Conservation (phyloP, 805 yeast genomes). For the Lachancea thermotolerans region DNA sequence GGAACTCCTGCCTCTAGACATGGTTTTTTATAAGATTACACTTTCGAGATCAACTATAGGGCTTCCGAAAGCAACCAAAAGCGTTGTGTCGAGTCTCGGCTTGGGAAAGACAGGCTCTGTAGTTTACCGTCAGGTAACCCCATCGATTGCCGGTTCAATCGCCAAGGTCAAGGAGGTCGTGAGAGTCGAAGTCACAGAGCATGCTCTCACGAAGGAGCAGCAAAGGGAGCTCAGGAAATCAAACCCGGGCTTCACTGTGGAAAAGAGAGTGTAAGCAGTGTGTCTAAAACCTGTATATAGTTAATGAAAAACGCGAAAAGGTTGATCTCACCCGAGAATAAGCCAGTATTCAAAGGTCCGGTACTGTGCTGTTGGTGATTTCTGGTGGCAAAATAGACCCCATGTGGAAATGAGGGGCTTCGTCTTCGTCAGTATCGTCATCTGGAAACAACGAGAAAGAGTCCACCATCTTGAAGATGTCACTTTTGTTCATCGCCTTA, state of each 20-base stretch:
- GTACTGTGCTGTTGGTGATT: neutral
- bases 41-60: constrained; percentile 82
- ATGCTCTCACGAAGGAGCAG: constrained; percentile 43
- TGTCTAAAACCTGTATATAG: constrained; percentile 6
- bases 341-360: neutral
- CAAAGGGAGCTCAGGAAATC: constrained; percentile 51
- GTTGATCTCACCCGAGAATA: no score
- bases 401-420: neutral
- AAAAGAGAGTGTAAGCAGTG: constrained; percentile 24
- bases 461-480: constrained; percentile 37
- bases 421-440: constrained; percentile 25
- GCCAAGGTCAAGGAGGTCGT: constrained; percentile 81
- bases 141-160: constrained; percentile 79
- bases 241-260: constrained; percentile 57
- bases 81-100: constrained; percentile 67
- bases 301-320: neutral
- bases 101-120: constrained; percentile 66
- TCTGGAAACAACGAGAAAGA: constrained; percentile 31
- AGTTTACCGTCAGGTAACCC: constrained; percentile 64
- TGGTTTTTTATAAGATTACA: constrained; percentile 57
- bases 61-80: constrained; percentile 59
- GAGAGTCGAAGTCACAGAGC: constrained; percentile 64
- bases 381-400: constrained; percentile 4
- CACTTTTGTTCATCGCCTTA: constrained; percentile 39
- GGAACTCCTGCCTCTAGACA: constrained; percentile 5